Percentiles rank a stretch among this genome's conserved stretches.
Evolutionary conservation across 1,284 basidiomycete species (phyloP).

Genomic region (Malassezia pachydermatis): DNA sequence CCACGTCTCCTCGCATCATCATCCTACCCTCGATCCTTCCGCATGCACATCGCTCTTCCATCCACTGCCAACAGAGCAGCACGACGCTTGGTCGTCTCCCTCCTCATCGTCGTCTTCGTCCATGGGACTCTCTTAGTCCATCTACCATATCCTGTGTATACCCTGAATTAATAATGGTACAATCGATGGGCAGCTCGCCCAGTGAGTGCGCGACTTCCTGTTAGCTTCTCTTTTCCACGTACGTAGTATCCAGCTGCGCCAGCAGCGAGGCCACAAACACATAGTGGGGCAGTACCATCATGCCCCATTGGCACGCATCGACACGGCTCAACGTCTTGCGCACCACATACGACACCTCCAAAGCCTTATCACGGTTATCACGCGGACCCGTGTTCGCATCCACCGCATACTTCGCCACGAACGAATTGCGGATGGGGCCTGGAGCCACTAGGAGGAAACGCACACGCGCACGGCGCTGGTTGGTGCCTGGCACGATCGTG

Average conservation of each 20-base stretch:
- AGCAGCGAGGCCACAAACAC: constrained; percentile 7
- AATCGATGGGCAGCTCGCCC: constrained; percentile 1
- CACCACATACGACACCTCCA: constrained; percentile 10
- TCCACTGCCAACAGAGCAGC: too few relatives aligned
- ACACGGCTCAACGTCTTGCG: constrained; percentile 1
- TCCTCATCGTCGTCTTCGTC: too few relatives aligned
- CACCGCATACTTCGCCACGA: constrained; percentile 19
- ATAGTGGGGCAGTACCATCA: constrained; percentile 10
- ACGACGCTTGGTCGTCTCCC: too few relatives aligned
- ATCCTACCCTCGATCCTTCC: too few relatives aligned
- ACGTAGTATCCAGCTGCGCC: constrained; percentile 8
- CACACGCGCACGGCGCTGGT: constrained; percentile 20
- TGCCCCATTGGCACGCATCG: constrained; percentile 7
- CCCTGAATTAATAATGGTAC: constrained; percentile 13
- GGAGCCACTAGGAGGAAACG: constrained; percentile 38
- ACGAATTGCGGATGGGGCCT: constrained; percentile 39
- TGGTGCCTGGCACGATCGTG: neutral
- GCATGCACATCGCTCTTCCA: too few relatives aligned
- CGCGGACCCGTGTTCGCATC: constrained; percentile 14
- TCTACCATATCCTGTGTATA: too few relatives aligned
- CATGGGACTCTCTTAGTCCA: too few relatives aligned
- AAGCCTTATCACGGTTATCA: constrained; percentile 11
- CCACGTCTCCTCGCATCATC: too few relatives aligned
- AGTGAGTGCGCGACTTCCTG: constrained; percentile 3
- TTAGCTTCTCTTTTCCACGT: constrained; percentile 1